Evolutionary conservation across 1,284 basidiomycete genomes (phyloP), one percentile per base, ranked within the genome.

Genomic region (Agroathelia rolfsii): DNA sequence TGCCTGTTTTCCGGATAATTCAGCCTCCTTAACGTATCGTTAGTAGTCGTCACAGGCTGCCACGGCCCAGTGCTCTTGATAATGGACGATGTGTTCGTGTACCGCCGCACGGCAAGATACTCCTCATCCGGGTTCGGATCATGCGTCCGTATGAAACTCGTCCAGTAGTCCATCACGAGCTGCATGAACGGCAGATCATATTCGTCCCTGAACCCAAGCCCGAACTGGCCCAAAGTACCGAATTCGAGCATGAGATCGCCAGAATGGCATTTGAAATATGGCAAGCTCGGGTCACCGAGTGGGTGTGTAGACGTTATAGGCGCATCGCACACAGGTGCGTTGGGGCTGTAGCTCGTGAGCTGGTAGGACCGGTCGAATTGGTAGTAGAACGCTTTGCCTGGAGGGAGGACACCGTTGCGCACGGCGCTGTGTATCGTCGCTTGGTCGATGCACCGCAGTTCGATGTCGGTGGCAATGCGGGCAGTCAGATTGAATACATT

Each of bases 401-500:
- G 53, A 25, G 47, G 45, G 38, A 61, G 55, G 9, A 59, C 40
- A 29, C 50, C 39, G 41, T 59, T 50, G 27, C 50, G 46, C 20
- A 57, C 34, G 11, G 46, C 56, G 2, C 56, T 53, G 29, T 47
- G 45, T 2, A 51, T 52, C 2, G 56, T 56, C 6, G 61, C 58
- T 30, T 61, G 56, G 38, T 60, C 60, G 8, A 63, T 38, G 35
- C 61, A 64, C 11, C 58, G 50, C 47, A 61, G 60, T 33, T 55
- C 48, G 18, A 46, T 39, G 37, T 62, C 58, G 1, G 59, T 61
- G 3, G 51, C 48, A 9, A 51, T 47, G 6, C 53, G 42, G 2
- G 55, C 45, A 6, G 58, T 56, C 16, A 59, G 48, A 31, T 61
- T 61, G 49, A 59, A 60, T 3, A 54, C 41, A 28, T 57, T 46